Conservation (phyloP, 495 filamentous ascomycete genomes). For the Lentithecium fluviatile region DNA sequence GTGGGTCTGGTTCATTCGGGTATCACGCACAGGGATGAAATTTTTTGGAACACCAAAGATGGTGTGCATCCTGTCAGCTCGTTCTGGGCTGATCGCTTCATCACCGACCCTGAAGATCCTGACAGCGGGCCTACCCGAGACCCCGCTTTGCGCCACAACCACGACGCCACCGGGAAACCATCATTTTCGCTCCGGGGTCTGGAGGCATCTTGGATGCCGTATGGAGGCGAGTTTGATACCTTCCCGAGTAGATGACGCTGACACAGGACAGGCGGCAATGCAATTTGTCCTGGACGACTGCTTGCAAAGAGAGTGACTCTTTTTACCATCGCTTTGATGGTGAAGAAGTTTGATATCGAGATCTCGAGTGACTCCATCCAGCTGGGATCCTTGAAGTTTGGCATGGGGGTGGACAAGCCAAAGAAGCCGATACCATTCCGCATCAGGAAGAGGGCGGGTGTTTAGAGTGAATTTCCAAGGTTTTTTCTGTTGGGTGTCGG, state of each 20-base stretch:
- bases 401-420: too few relatives aligned
- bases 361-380: constrained; percentile 2
- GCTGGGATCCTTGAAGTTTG: too few relatives aligned
- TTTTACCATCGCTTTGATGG: constrained; percentile 5
- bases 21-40: constrained; percentile 26
- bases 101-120: constrained; percentile 42
- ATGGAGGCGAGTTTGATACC: constrained; percentile 9
- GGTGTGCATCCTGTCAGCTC: constrained; percentile 37
- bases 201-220: constrained; percentile 14
- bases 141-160: background rate
- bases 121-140: constrained; percentile 37
- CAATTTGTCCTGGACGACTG: constrained; percentile 12
- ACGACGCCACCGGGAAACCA: background rate
- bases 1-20: constrained; percentile 10
- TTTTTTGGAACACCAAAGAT: constrained; percentile 29
- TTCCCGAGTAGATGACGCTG: background rate
- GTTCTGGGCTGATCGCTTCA: constrained; percentile 48
- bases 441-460: too few relatives aligned
- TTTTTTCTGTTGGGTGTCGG: too few relatives aligned
- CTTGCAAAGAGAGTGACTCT: constrained; percentile 11
- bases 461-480: too few relatives aligned
- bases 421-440: too few relatives aligned
- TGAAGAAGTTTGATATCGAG: constrained; percentile 6
- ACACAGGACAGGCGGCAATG: constrained; percentile 7
- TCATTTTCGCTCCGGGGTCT: constrained; percentile 12